Evolutionary conservation across 2,329 filamentous ascomycete genomes (phyloP).

Genomic region (Epichloe aotearoae): DNA sequence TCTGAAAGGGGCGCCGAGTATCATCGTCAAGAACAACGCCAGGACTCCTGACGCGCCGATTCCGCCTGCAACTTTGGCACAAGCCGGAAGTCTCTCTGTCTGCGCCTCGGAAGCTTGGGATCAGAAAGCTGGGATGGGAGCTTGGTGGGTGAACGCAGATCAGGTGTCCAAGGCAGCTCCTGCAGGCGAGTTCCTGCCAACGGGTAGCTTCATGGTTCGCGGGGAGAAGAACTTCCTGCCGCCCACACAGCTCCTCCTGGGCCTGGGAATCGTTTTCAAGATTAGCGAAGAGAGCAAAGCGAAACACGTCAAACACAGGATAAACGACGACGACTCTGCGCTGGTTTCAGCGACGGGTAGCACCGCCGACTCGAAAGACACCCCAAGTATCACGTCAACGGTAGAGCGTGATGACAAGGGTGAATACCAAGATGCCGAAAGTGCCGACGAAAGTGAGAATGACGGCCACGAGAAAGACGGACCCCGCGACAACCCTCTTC

Average conservation of each 20-base stretch:
- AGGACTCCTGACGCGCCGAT: conserved; percentile 71
- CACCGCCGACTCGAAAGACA: conserved; percentile 8
- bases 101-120: conserved; percentile 89
- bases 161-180: conserved; percentile 80
- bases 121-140: conserved; percentile 86
- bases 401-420: conserved; percentile 16
- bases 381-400: neutral
- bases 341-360: conserved; percentile 7
- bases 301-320: conserved; percentile 59
- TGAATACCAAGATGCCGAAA: conserved; percentile 11
- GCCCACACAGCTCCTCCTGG: conserved; percentile 74
- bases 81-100: conserved; percentile 76
- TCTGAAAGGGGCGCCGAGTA: conserved; percentile 66
- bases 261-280: conserved; percentile 76
- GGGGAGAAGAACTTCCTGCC: conserved; percentile 88
- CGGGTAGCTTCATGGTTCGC: conserved; percentile 66
- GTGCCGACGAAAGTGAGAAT: conserved; percentile 18
- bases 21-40: conserved; percentile 81
- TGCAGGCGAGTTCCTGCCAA: conserved; percentile 65
- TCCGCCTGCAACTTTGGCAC: conserved; percentile 77
- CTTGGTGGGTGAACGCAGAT: conserved; percentile 87
- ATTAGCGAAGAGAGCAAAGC: conserved; percentile 79
- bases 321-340: conserved; percentile 16
- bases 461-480: conserved; percentile 13
- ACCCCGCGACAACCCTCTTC: conserved; percentile 25